These are phyloP conservation scores for Aspergillus sclerotioniger DNA, from an alignment of 495 filamentous ascomycete species.

Conservation along the genomic window DNA sequence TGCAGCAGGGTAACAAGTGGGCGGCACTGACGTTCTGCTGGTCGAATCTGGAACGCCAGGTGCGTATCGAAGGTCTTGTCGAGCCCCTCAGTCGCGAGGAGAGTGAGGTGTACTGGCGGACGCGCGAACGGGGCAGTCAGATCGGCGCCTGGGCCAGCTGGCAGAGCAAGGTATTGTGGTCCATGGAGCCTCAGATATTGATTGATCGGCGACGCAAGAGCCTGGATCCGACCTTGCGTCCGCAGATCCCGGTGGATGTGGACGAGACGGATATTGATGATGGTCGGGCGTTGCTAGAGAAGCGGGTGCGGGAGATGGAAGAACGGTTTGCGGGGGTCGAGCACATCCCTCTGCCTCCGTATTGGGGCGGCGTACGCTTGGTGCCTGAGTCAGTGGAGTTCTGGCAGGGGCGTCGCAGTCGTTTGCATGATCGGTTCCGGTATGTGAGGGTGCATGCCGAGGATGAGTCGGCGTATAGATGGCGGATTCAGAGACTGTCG, in stretches of 20 bases:
- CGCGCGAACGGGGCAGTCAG: slow-evolving; percentile 71
- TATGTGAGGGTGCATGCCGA: slow-evolving; percentile 68
- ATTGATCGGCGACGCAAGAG: slow-evolving; percentile 32
- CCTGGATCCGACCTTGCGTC: slow-evolving; percentile 32
- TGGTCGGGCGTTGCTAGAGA: slow-evolving; percentile 62
- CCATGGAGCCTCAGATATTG: slow-evolving; percentile 29
- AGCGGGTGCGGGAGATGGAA: slow-evolving; percentile 69
- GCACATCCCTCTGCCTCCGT: slow-evolving; percentile 82
- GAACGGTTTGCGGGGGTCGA: slow-evolving; percentile 68
- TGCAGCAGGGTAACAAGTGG: slow-evolving; percentile 40
- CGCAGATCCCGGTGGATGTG: slow-evolving; percentile 50
- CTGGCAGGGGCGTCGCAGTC: slow-evolving; percentile 87
- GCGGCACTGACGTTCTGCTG: slow-evolving; percentile 45
- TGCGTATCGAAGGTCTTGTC: slow-evolving; percentile 74
- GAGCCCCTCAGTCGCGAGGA: slow-evolving; percentile 68
- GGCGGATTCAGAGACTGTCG: slow-evolving; percentile 41
- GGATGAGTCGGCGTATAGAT: slow-evolving; percentile 55
- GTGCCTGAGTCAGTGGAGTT: slow-evolving; percentile 87
- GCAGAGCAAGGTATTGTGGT: slow-evolving; percentile 72
- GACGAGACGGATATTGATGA: slow-evolving; percentile 61
- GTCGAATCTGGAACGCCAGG: slow-evolving; percentile 78
- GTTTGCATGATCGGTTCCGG: slow-evolving; percentile 89
- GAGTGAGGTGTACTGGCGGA: slow-evolving; percentile 85
- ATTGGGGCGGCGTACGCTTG: slow-evolving; percentile 91
- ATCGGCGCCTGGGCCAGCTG: slow-evolving; percentile 92